phyloP scores from a whole-genome alignment of 2,329 filamentous ascomycete genomes.

The Ophiosphaerella narmari region DNA sequence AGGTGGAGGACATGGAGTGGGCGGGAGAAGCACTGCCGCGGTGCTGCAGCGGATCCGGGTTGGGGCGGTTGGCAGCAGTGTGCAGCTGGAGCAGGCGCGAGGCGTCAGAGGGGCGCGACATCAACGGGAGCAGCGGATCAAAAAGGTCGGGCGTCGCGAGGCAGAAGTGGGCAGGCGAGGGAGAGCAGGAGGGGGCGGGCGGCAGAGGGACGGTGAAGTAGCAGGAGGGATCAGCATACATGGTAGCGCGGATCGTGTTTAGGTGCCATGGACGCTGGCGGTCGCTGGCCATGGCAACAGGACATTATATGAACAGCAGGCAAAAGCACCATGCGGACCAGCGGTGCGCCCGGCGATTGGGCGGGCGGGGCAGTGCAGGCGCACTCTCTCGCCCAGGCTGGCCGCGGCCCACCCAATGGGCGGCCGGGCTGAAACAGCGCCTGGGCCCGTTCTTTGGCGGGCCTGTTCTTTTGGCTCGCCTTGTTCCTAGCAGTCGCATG shows the following conservation, averaged over 20 bases:
- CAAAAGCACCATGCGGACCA: constrained; percentile 8
- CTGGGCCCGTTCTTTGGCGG: too few species aligned
- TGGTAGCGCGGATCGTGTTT: constrained; percentile 13
- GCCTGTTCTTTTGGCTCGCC: too few species aligned
- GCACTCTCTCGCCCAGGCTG: too few species aligned
- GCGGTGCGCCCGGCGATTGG: constrained; percentile 14
- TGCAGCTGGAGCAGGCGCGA: constrained; percentile 47
- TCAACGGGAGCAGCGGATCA: constrained; percentile 36
- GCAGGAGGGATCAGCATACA: constrained; percentile 28
- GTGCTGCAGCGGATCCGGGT: constrained; percentile 29
- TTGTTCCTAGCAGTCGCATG: too few species aligned
- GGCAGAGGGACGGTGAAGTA: constrained; percentile 40
- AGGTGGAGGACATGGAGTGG: constrained; percentile 7
- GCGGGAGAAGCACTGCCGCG: constrained; percentile 12
- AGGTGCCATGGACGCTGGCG: too few species aligned
- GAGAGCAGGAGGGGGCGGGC: constrained; percentile 25
- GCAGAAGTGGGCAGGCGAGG: constrained; percentile 30
- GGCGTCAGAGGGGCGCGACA: constrained; percentile 32
- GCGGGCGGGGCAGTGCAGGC: not conserved
- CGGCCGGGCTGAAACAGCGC: too few species aligned
- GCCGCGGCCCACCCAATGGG: too few species aligned
- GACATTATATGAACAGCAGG: constrained; percentile 12
- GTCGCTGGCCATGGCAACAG: constrained; percentile 7
- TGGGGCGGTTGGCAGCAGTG: constrained; percentile 41
- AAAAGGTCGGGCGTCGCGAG: constrained; percentile 41